Base-by-base conservation (phyloP, 2,329 filamentous ascomycete species). In the Massarina eburnea region DNA sequence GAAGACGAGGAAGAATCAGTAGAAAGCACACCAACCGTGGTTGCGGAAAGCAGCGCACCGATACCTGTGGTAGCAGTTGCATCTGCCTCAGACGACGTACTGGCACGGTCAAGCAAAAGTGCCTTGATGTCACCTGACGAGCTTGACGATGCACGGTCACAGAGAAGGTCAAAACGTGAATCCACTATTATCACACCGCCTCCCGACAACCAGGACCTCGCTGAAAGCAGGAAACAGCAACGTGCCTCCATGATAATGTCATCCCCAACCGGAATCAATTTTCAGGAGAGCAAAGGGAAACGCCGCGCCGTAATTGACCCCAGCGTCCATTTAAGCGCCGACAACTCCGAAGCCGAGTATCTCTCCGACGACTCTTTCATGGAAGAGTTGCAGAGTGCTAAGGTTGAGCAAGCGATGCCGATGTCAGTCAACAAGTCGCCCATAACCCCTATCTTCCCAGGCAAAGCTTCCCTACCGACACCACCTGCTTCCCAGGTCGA, bases 321-420 rank as follows among this genome's bases (percentile, higher is more conserved):
- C 12, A 67, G 72, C 19, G 55, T 73, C 12, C 64, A 72, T 29
- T 55, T 66, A 14, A 61, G 61, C 37, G 63, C 64, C 20, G 71
- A 73, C 10, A 68, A 71, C 41, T 70, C 68, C 8, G 70, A 74
- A 41, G 60, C 68, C 17, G 75, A 78, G 33, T 80, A 80, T 63
- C 72, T 82, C 32, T 85, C 87, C n/a, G 88, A 92, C 66, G 89
- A 94, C 62, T 86, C 83, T 14, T 81, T 91, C 51, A 87, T 95
- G 81, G 88, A 95, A 46, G 91, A 95, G 71, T 73, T 95, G 44
- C 87, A 89, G 58, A 87, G 83, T 44, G 91, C 90, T 21, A 91
- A 86, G 2, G 75, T 95, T 15, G 81, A 94, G 63, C 83, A 96
- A 72, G 90, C 90, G n/a, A 86, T 85, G 63, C 86, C 89, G 2